Evolutionary conservation across 371 early-diverging fungal genomes (phyloP).

Genomic region (Actinomucor elegans): DNA sequence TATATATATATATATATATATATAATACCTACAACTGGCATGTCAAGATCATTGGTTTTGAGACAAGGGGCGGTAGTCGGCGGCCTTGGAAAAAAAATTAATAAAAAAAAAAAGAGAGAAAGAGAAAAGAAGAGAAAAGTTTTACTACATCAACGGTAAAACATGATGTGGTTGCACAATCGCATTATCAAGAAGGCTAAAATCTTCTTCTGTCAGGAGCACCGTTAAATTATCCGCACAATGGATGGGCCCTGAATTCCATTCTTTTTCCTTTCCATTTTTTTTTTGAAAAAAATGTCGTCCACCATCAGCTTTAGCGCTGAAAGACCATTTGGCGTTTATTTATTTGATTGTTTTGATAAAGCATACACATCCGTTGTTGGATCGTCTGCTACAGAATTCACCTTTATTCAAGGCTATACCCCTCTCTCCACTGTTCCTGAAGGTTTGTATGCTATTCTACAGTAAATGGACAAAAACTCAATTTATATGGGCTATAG

Average conservation of each 20-base stretch:
- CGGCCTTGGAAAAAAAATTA: too few relatives aligned
- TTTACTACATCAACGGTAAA: too few relatives aligned
- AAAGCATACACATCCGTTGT: conserved; percentile 37
- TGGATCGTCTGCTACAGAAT: conserved; percentile 44
- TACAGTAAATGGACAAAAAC: too few relatives aligned
- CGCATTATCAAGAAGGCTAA: too few relatives aligned
- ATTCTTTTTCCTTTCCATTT: background rate
- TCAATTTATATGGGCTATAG: conserved; percentile 35
- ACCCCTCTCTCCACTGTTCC: conserved; percentile 65
- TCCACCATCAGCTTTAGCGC: conserved; percentile 17
- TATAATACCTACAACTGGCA: too few relatives aligned
- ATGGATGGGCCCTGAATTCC: background rate
- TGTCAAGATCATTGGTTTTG: too few relatives aligned
- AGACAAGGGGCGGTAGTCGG: too few relatives aligned
- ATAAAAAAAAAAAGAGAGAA: too few relatives aligned
- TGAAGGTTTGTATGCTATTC: conserved; percentile 16
- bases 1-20: too few relatives aligned
- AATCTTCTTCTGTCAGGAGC: background rate
- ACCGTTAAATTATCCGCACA: background rate
- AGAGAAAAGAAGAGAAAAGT: too few relatives aligned
- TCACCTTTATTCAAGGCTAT: conserved; percentile 57
- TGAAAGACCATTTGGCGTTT: conserved; percentile 54
- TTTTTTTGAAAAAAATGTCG: conserved; percentile 2
- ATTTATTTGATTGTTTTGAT: conserved; percentile 45
- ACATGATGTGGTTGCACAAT: too few relatives aligned